These are phyloP conservation scores for Lepidopterella palustris DNA, from an alignment of 495 filamentous ascomycete genomes.

Conservation along the genomic window DNA sequence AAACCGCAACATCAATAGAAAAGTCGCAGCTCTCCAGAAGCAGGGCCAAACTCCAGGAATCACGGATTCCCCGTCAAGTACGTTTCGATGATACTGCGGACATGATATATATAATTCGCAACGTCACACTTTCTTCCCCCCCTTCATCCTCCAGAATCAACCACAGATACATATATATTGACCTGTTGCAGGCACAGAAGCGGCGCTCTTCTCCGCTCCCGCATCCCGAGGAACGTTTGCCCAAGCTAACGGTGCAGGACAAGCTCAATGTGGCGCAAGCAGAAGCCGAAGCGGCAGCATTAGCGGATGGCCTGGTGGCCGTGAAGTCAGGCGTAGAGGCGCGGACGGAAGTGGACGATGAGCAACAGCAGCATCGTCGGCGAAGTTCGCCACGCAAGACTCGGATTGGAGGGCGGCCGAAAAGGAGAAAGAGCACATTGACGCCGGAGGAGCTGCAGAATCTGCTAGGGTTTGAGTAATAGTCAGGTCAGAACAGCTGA, in stretches of 20 bases:
- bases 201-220: conserved; percentile 25
- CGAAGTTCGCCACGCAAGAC: conserved; percentile 31
- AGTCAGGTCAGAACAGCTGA: not conserved
- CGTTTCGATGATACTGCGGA: conserved; percentile 21
- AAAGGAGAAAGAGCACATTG: conserved; percentile 39
- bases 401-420: conserved; percentile 35
- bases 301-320: conserved; percentile 20
- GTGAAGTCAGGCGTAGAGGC: conserved; percentile 1
- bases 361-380: conserved; percentile 14
- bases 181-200: conserved; percentile 28
- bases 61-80: conserved; percentile 25
- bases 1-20: conserved; percentile 10
- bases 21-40: conserved; percentile 2
- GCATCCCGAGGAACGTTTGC: conserved; percentile 30
- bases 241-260: conserved; percentile 35
- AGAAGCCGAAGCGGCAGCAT: conserved; percentile 36
- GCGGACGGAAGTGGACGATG: conserved; percentile 22
- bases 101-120: conserved; percentile 11
- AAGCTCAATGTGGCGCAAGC: conserved; percentile 38
- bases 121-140: conserved; percentile 22
- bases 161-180: conserved; percentile 18
- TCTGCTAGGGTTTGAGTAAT: conserved; percentile 17
- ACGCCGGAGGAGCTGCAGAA: conserved; percentile 38
- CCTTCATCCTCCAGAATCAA: conserved; percentile 7
- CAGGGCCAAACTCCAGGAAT: conserved; percentile 2